Conservation (phyloP, 306 rosid species). For the Hippophae tibetana region DNA sequence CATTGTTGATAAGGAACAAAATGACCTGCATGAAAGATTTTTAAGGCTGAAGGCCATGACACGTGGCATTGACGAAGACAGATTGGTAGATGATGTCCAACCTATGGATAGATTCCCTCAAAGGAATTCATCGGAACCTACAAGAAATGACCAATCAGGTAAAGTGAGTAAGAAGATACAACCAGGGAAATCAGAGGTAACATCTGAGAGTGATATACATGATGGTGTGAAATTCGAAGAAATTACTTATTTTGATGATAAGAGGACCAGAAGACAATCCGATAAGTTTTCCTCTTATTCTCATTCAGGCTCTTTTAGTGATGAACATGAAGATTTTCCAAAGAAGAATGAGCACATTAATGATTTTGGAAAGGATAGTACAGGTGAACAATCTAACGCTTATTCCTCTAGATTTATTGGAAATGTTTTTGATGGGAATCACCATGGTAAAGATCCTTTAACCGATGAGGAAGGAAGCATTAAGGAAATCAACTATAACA, state of each 20-base stretch:
- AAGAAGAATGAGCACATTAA: slow-evolving; percentile 17
- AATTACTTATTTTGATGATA: slow-evolving; percentile 30
- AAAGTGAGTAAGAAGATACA: slow-evolving; percentile 30
- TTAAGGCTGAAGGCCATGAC: slow-evolving; percentile 16
- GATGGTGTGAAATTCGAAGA: slow-evolving; percentile 32
- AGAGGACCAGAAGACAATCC: slow-evolving; percentile 29
- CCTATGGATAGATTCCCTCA: slow-evolving; percentile 29
- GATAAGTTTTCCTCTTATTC: slow-evolving; percentile 35
- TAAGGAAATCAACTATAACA: slow-evolving; percentile 27
- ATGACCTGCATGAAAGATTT: slow-evolving; percentile 22
- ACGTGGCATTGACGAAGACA: slow-evolving; percentile 22
- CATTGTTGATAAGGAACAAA: slow-evolving; percentile 21
- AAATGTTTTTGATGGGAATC: slow-evolving; percentile 25
- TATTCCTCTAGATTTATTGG: slow-evolving; percentile 30
- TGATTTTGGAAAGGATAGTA: slow-evolving; percentile 27
- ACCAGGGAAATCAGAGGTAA: slow-evolving; percentile 28
- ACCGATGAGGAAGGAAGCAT: slow-evolving; percentile 33
- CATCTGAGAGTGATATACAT: slow-evolving; percentile 27
- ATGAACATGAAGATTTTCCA: slow-evolving; percentile 32
- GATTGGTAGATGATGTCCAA: slow-evolving; percentile 26
- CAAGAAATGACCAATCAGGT: slow-evolving; percentile 22
- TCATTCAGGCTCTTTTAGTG: slow-evolving; percentile 26
- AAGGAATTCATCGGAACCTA: slow-evolving; percentile 32
- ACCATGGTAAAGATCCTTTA: slow-evolving; percentile 29
- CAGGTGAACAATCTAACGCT: slow-evolving; percentile 26